Evolutionary conservation across 441 rosid genomes (phyloP), one percentile per base, ranked within the genome.

Genomic region (Eruca vesicaria): DNA sequence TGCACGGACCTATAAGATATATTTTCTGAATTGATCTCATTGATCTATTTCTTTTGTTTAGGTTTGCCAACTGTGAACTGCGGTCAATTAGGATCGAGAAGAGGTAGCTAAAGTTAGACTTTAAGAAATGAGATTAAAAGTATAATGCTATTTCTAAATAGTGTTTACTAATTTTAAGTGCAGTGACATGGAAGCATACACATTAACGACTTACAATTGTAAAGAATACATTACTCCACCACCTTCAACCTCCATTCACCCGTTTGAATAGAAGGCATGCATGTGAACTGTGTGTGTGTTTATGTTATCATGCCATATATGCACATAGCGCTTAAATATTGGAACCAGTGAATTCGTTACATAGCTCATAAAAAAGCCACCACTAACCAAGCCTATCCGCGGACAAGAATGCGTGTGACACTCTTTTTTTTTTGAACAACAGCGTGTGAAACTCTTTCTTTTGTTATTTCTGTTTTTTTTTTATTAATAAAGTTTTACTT

Each of bases 31-130:
- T 32, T 35, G 21, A 55, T 55, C 11, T 14, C 5, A 26, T 1
- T 9, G 12, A 19, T 29, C 2, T 19, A 7, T 9, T 6, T 41
- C n/a, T 38, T 62, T 43, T 32, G 60, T 76, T 26, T 76, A 92
- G 98, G 72, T 90, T 90, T 68, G 67, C 18, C 11, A 92, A 92
- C 69, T 89, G 98, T 73, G 96, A 92, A 73, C 74, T 89, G 41
- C 90, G 98, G 6, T 83, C 98, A 0, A 69, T 89, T 29, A 52
- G 9, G 7, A 21, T 78, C 20, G 70, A 72, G 2, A 62, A 67
- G 70, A 78, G 73, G 81, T 72, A 67, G 33, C 0, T 9, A 62
- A 38, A 36, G 2, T 29, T 21, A 7, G 11, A 18, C 12, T 11
- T 28, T n/a, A 21, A 4, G 8, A 26, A 52, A 36, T 6, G 45